A percentile compares a stretch with the other conserved stretches of the same genome.
Evolutionary conservation across 2,329 filamentous ascomycete genomes (phyloP).

Genomic region (Monosporascus sp.): DNA sequence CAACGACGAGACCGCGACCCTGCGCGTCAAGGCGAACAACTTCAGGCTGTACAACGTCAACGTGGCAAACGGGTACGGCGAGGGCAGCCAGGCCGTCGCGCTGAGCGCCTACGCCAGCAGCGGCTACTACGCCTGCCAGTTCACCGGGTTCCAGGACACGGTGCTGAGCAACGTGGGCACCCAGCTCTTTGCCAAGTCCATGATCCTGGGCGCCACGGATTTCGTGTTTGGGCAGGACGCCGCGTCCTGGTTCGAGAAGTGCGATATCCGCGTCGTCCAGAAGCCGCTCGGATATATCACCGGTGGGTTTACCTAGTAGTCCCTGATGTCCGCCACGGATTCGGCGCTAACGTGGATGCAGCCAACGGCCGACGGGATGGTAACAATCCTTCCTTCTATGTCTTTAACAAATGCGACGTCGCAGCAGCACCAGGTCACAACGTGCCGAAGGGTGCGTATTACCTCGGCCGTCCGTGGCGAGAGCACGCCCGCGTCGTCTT

Average conservation of each 20-base stretch:
- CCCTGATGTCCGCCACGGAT: background rate
- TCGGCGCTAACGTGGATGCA: constrained; percentile 8
- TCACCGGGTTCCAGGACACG: constrained; percentile 46
- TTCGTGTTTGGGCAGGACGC: constrained; percentile 42
- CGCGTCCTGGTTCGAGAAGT: constrained; percentile 37
- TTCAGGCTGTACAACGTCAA: constrained; percentile 60
- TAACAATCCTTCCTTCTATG: constrained; percentile 33
- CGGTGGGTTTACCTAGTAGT: constrained; percentile 22
- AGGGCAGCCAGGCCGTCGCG: constrained; percentile 41
- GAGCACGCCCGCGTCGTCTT: constrained; percentile 41
- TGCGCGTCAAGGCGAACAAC: constrained; percentile 39
- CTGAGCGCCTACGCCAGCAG: constrained; percentile 37
- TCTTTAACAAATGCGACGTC: constrained; percentile 38
- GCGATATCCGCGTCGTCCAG: constrained; percentile 32
- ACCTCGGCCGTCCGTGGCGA: constrained; percentile 44
- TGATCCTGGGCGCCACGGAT: constrained; percentile 43
- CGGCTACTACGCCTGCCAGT: constrained; percentile 40
- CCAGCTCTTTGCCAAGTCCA: constrained; percentile 41
- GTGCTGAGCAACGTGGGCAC: constrained; percentile 38
- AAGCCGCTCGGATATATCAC: constrained; percentile 33
- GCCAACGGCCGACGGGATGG: constrained; percentile 35
- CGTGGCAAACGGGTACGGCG: constrained; percentile 38
- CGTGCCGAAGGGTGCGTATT: constrained; percentile 35
- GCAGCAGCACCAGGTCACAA: constrained; percentile 30
- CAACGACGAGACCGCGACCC: constrained; percentile 47